A percentile compares a stretch with the other conserved stretches of the same genome.
These are phyloP conservation scores for Thymus mandschuricus DNA, from an alignment of 257 asterid genomes.

Conservation along the genomic window DNA sequence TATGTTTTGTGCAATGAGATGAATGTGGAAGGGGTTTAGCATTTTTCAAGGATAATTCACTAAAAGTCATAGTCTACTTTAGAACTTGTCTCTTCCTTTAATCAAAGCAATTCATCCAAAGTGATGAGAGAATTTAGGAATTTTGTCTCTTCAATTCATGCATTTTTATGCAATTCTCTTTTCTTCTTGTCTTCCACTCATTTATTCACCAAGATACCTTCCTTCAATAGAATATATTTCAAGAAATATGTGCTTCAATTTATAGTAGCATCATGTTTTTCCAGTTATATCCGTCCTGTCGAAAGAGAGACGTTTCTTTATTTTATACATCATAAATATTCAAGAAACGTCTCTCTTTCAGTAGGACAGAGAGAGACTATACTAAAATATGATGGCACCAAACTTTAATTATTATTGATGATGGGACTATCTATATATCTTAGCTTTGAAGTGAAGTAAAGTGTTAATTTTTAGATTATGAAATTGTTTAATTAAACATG, in stretches of 20 bases:
- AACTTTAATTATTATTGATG: constrained; percentile 27
- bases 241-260: too few species aligned
- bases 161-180: neutral
- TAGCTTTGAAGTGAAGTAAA: constrained; percentile 47
- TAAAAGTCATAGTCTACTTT: constrained; percentile 38
- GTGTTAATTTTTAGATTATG: constrained; percentile 7
- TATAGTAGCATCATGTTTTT: too few species aligned
- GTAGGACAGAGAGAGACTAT: neutral
- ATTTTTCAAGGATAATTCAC: constrained; percentile 37
- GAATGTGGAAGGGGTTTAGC: constrained; percentile 31
- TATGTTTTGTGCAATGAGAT: constrained; percentile 35
- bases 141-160: neutral
- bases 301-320: too few species aligned
- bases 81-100: constrained; percentile 33
- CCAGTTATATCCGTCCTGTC: too few species aligned
- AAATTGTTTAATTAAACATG: neutral
- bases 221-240: constrained; percentile 13
- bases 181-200: constrained; percentile 21
- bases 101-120: constrained; percentile 26
- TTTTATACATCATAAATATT: too few species aligned
- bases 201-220: constrained; percentile 28
- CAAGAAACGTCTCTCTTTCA: neutral
- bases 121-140: constrained; percentile 27
- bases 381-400: constrained; percentile 22
- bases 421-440: constrained; percentile 35